Evolutionary conservation across 768 basidiomycete species (phyloP).

Genomic region (Tylopilus sp.): DNA sequence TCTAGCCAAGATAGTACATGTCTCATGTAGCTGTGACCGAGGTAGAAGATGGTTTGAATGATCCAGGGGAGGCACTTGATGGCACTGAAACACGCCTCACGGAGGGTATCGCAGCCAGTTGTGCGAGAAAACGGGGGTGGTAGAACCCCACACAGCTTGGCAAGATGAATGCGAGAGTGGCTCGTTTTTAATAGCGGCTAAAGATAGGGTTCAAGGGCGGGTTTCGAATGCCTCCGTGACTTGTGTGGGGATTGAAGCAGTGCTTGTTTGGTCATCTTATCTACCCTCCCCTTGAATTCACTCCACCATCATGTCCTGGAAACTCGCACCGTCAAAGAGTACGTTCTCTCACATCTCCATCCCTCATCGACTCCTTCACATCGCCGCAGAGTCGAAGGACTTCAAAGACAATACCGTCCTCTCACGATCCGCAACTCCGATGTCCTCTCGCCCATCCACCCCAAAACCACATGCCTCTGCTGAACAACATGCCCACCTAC

Average conservation of each 20-base stretch:
- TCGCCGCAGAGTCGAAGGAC: constrained; percentile 61
- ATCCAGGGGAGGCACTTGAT: too few species aligned
- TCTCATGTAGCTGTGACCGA: too few species aligned
- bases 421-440: constrained; percentile 78
- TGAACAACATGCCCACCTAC: constrained; percentile 54
- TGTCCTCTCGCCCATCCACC: constrained; percentile 78
- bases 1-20: too few species aligned
- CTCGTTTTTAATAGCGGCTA: too few species aligned
- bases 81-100: too few species aligned
- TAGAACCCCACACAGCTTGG: background rate
- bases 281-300: background rate
- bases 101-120: background rate
- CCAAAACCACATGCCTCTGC: constrained; percentile 55
- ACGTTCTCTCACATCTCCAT: constrained; percentile 1
- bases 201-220: background rate
- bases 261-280: constrained; percentile 6
- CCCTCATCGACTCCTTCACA: background rate
- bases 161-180: background rate
- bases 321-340: constrained; percentile 42
- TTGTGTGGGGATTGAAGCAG: background rate
- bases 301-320: constrained; percentile 52
- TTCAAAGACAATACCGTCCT: constrained; percentile 63
- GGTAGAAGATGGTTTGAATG: too few species aligned
- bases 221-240: background rate
- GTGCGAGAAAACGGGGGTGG: background rate